Evolutionary conservation across 495 filamentous ascomycete species (phyloP).

Genomic region (Trichoderma erinaceum): DNA sequence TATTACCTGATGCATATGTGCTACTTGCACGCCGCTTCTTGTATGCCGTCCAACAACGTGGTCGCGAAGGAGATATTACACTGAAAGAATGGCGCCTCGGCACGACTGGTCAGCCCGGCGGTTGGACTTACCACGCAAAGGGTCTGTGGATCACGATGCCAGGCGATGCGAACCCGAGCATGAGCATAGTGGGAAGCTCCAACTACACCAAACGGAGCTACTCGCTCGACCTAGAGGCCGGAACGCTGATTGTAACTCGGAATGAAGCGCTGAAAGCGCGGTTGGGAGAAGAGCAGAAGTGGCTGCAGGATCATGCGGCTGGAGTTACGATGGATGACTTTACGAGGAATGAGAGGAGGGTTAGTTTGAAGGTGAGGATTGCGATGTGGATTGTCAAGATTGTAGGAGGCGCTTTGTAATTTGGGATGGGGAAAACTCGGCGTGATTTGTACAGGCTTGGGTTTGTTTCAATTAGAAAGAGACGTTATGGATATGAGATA

Average conservation of each 20-base stretch:
- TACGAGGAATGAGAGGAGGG: conserved; percentile 69
- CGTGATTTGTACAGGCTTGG: background rate
- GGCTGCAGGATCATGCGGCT: conserved; percentile 66
- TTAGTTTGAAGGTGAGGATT: conserved; percentile 75
- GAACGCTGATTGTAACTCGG: conserved; percentile 74
- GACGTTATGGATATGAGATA: background rate
- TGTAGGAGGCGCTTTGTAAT: conserved; percentile 62
- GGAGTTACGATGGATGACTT: conserved; percentile 68
- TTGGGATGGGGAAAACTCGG: background rate
- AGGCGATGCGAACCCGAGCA: conserved; percentile 52
- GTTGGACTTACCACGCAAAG: conserved; percentile 98
- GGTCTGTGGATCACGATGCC: conserved; percentile 86
- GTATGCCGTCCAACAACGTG: conserved; percentile 54
- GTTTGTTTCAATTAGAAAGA: background rate
- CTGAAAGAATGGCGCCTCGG: conserved; percentile 87
- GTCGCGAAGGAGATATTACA: conserved; percentile 54
- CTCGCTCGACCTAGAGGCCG: conserved; percentile 81
- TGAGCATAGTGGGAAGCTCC: conserved; percentile 80
- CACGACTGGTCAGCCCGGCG: conserved; percentile 67
- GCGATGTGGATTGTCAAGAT: conserved; percentile 85
- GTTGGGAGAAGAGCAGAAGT: conserved; percentile 69
- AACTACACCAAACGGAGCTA: conserved; percentile 97
- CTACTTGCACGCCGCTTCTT: conserved; percentile 79
- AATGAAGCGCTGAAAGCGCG: conserved; percentile 66
- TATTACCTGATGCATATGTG: conserved; percentile 88